phyloP scores from a whole-genome alignment of 352 stramenopile species.

The Globisporangium acanthophoron region DNA sequence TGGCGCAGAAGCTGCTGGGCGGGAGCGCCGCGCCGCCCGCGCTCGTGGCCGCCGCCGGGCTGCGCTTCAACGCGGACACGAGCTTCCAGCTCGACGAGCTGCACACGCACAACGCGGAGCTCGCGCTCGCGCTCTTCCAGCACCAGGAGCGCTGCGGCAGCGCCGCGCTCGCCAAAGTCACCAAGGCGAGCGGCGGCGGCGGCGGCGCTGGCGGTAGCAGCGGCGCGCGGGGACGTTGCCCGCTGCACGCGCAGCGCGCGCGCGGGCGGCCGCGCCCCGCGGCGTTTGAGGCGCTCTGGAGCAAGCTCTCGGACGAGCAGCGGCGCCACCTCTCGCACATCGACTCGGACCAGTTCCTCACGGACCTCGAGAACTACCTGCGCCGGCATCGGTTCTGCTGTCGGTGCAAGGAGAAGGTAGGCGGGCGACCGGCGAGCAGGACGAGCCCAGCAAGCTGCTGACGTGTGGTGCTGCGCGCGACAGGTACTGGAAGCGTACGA shows the following conservation, averaged over 20 bases:
- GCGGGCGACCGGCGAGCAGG: too few relatives aligned
- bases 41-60: slow-evolving; percentile 41
- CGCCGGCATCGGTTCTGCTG: slow-evolving; percentile 85
- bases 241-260: slow-evolving; percentile 71
- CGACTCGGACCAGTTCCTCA: slow-evolving; percentile 85
- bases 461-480: not conserved
- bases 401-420: slow-evolving; percentile 79
- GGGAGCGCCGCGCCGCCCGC: slow-evolving; percentile 28
- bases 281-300: slow-evolving; percentile 74
- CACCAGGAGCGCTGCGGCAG: slow-evolving; percentile 71
- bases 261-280: slow-evolving; percentile 62
- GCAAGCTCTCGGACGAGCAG: slow-evolving; percentile 71
- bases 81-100: slow-evolving; percentile 63
- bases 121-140: slow-evolving; percentile 66
- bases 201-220: slow-evolving; percentile 12
- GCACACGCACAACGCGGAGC: slow-evolving; percentile 61
- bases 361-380: slow-evolving; percentile 78
- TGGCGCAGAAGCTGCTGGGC: slow-evolving; percentile 66
- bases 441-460: not conserved
- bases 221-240: slow-evolving; percentile 50
- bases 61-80: slow-evolving; percentile 53
- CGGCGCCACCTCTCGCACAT: slow-evolving; percentile 81
- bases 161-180: slow-evolving; percentile 46
- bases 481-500: slow-evolving; percentile 79
- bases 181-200: slow-evolving; percentile 22